These are phyloP conservation scores for Pichia nanzhaoensis DNA, from an alignment of 805 yeast species.

Conservation along the genomic window DNA sequence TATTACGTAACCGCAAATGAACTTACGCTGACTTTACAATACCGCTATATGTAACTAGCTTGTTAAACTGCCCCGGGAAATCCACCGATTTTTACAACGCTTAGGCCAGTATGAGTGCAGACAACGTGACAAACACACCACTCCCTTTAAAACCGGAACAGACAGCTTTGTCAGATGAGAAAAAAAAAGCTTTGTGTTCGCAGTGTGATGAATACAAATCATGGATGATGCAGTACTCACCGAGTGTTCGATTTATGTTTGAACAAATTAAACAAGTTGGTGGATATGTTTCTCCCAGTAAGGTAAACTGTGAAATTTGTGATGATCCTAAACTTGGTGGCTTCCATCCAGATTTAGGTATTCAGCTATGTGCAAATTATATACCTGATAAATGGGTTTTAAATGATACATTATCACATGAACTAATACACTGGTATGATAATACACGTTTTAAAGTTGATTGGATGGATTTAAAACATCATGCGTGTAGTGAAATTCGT, in stretches of 20 bases:
- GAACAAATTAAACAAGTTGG: constrained; percentile 69
- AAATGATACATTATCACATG: constrained; percentile 91
- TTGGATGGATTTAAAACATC: constrained; percentile 80
- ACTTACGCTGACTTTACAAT: no score
- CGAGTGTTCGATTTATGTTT: constrained; percentile 80
- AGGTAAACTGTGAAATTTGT: constrained; percentile 76
- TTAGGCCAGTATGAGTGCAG: neutral
- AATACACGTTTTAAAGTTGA: constrained; percentile 82
- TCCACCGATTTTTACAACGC: no score
- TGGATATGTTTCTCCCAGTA: constrained; percentile 40
- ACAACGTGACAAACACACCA: constrained; percentile 8
- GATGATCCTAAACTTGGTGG: constrained; percentile 86
- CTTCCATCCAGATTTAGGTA: constrained; percentile 83
- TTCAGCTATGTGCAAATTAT: constrained; percentile 80
- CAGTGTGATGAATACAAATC: constrained; percentile 69
- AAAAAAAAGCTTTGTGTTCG: constrained; percentile 41
- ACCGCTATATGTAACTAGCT: no score
- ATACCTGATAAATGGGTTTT: constrained; percentile 66
- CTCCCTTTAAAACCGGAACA: neutral
- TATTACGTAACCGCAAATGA: neutral
- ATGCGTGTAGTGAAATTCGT: constrained; percentile 94
- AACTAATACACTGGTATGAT: constrained; percentile 89
- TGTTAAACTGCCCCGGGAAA: no score
- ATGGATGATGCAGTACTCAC: constrained; percentile 76
- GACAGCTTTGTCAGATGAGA: constrained; percentile 5